Conservation (phyloP, 148 eudicot genomes). For the Cornus florida region DNA sequence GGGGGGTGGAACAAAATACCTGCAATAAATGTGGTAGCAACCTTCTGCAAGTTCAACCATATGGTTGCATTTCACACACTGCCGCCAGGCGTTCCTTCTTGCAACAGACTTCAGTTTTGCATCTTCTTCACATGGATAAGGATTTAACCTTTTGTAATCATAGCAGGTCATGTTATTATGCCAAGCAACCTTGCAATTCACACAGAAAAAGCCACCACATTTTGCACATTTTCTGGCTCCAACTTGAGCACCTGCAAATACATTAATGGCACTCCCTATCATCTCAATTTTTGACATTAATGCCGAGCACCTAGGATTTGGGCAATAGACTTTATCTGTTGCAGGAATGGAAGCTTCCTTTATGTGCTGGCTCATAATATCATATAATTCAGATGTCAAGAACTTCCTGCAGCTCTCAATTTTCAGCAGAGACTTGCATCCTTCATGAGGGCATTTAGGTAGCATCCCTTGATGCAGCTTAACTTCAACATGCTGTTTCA, state of each 20-base stretch:
- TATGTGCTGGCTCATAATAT: slow-evolving; percentile 36
- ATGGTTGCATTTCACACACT: slow-evolving; percentile 42
- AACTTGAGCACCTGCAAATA: slow-evolving; percentile 2
- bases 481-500: slow-evolving; percentile 49
- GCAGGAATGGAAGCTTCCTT: slow-evolving; percentile 20
- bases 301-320: slow-evolving; percentile 41
- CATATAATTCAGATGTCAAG: slow-evolving; percentile 34
- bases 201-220: slow-evolving; percentile 32
- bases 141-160: slow-evolving; percentile 29
- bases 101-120: slow-evolving; percentile 35
- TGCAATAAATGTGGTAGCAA: slow-evolving; percentile 48
- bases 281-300: slow-evolving; percentile 37
- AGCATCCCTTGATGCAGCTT: slow-evolving; percentile 46
- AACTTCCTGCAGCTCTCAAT: slow-evolving; percentile 39
- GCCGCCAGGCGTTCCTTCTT: slow-evolving; percentile 34
- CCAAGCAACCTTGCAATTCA: slow-evolving; percentile 40
- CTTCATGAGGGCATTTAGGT: slow-evolving; percentile 59
- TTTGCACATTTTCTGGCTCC: slow-evolving; percentile 32
- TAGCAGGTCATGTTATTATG: slow-evolving; percentile 29
- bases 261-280: slow-evolving; percentile 12
- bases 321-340: slow-evolving; percentile 34
- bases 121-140: slow-evolving; percentile 19
- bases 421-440: slow-evolving; percentile 37
- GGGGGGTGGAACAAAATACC: slow-evolving; percentile 17
- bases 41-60: slow-evolving; percentile 46